Percentiles rank a stretch among this genome's conserved stretches.
phyloP scores from a whole-genome alignment of 306 rosid species.

The Acacia crassicarpa region DNA sequence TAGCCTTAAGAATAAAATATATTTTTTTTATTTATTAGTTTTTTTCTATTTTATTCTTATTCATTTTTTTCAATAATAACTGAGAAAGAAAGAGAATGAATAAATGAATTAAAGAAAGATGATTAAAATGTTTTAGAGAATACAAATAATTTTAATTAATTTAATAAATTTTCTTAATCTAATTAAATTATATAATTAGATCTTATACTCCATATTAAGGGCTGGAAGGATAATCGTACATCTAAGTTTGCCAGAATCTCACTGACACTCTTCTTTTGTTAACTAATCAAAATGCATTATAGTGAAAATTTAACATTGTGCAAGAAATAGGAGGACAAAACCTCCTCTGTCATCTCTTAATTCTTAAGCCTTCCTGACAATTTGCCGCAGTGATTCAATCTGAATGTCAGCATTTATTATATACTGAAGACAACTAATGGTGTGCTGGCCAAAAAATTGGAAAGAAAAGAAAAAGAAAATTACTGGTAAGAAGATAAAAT shows the following conservation, averaged over 20 bases:
- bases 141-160: too few relatives aligned
- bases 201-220: too few relatives aligned
- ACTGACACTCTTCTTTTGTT: neutral
- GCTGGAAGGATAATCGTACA: rapidly evolving
- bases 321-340: neutral
- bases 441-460: neutral
- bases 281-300: neutral
- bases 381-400: neutral
- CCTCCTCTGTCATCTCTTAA: neutral
- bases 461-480: neutral
- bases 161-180: too few relatives aligned
- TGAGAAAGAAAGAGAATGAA: too few relatives aligned
- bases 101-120: too few relatives aligned
- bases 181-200: too few relatives aligned
- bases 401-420: neutral
- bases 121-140: too few relatives aligned
- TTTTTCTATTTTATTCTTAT: too few relatives aligned
- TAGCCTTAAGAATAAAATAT: too few relatives aligned
- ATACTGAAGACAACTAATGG: neutral
- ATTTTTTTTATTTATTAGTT: rapidly evolving
- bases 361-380: neutral
- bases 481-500: neutral
- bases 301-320: neutral
- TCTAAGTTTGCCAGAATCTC: neutral
- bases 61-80: too few relatives aligned